Conservation (phyloP, 495 filamentous ascomycete genomes). For the Penicillium taxi region DNA sequence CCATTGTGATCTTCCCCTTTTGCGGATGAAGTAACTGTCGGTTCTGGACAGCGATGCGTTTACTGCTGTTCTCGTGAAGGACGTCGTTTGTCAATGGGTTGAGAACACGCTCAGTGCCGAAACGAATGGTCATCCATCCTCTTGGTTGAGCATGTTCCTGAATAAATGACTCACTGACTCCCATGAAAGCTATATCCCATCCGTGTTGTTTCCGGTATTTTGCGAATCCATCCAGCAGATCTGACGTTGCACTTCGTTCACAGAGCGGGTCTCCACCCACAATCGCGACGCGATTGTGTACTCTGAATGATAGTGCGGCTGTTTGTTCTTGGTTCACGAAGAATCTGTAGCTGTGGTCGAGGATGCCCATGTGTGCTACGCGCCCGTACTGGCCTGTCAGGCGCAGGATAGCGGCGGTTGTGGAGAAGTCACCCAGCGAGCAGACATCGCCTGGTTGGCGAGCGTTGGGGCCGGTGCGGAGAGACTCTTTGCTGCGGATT, state of each 20-base stretch:
- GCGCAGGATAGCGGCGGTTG: constrained; percentile 20
- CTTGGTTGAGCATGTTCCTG: constrained; percentile 10
- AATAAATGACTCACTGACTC: constrained; percentile 25
- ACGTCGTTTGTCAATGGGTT: constrained; percentile 36
- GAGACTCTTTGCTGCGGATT: constrained; percentile 3
- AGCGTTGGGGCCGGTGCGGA: not conserved
- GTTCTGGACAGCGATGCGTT: constrained; percentile 31
- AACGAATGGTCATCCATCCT: constrained; percentile 33
- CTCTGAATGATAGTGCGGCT: constrained; percentile 35
- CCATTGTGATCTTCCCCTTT: constrained; percentile 29
- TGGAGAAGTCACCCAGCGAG: constrained; percentile 23
- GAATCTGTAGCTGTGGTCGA: constrained; percentile 36
- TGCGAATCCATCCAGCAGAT: constrained; percentile 31
- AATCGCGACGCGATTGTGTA: constrained; percentile 28
- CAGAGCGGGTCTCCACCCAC: constrained; percentile 38
- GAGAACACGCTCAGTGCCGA: constrained; percentile 34
- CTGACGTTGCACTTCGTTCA: constrained; percentile 11
- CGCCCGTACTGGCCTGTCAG: constrained; percentile 28
- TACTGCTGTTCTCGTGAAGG: constrained; percentile 28
- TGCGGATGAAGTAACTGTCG: constrained; percentile 27
- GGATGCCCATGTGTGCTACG: constrained; percentile 39
- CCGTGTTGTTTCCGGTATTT: constrained; percentile 20
- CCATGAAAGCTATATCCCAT: constrained; percentile 33
- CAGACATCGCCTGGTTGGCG: constrained; percentile 13
- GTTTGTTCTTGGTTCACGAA: constrained; percentile 30